Evolutionary conservation across 371 early-diverging fungal genomes (phyloP).

Genomic region (Phascolomyces articulosus): DNA sequence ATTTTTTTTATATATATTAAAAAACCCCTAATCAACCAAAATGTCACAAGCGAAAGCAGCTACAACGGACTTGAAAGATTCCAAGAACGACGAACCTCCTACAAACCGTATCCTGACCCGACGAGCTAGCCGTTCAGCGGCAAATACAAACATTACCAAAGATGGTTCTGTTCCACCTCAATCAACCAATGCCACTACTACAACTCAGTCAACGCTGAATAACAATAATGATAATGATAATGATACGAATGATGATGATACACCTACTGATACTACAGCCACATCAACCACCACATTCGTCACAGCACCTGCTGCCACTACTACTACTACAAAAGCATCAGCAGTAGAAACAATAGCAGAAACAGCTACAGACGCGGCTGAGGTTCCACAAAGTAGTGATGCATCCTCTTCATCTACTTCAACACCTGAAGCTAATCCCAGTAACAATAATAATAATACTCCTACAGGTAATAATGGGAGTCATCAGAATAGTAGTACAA

Average conservation of each 20-base stretch:
- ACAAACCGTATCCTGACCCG: slow-evolving; percentile 22
- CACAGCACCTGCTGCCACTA: neutral
- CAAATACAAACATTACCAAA: neutral
- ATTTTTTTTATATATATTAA: neutral
- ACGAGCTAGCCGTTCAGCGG: slow-evolving; percentile 22
- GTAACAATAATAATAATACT: neutral
- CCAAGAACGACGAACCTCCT: slow-evolving; percentile 17
- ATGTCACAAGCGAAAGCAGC: slow-evolving; percentile 18
- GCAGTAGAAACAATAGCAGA: neutral
- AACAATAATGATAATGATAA: slow-evolving; percentile 2
- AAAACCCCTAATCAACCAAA: neutral
- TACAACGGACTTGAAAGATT: slow-evolving; percentile 11
- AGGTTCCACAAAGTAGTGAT: slow-evolving; percentile 1
- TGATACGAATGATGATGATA: too few species aligned
- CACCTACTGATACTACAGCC: neutral
- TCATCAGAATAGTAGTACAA: neutral
- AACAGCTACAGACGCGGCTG: slow-evolving; percentile 1
- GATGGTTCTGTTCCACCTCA: neutral
- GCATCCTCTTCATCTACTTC: slow-evolving; percentile 2
- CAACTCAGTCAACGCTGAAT: neutral
- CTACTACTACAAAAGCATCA: neutral
- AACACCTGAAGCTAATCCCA: neutral
- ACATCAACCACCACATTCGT: neutral
- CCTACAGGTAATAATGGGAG: neutral
- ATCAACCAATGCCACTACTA: neutral